These are phyloP conservation scores for Trichoderma lentiforme DNA, from an alignment of 2,329 filamentous ascomycete genomes.

Conservation along the genomic window DNA sequence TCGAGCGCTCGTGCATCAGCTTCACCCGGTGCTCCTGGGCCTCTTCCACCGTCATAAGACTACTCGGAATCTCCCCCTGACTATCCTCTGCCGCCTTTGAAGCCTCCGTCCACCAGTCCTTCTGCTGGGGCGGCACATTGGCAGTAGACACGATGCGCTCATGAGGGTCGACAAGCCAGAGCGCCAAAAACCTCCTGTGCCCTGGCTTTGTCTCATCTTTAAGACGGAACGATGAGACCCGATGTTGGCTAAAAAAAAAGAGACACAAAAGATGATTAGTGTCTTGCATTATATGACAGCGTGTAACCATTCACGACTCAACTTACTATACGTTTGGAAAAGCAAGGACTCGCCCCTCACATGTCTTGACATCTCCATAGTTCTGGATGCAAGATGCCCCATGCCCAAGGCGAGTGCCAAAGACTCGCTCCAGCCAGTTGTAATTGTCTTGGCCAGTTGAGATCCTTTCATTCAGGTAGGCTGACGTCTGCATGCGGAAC, in stretches of 20 bases:
- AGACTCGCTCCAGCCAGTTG: constrained; percentile 19
- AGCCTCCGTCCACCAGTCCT: constrained; percentile 28
- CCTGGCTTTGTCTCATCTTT: constrained; percentile 46
- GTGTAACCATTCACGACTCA: neutral
- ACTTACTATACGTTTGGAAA: constrained; percentile 28
- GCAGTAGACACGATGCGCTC: constrained; percentile 34
- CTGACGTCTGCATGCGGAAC: constrained; percentile 8
- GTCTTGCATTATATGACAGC: neutral
- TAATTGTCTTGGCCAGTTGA: neutral
- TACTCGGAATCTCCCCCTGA: neutral
- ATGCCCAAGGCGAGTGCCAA: constrained; percentile 16
- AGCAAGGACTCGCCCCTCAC: constrained; percentile 24
- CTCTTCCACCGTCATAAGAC: constrained; percentile 13
- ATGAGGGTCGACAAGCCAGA: constrained; percentile 53
- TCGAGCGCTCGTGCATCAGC: constrained; percentile 16
- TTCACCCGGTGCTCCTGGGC: constrained; percentile 12
- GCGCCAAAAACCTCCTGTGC: constrained; percentile 49
- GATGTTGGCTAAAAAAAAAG: neutral
- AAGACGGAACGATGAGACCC: constrained; percentile 41
- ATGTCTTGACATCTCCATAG: constrained; percentile 25
- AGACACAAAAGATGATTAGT: neutral
- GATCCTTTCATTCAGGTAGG: neutral
- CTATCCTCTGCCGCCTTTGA: neutral
- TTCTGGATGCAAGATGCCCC: constrained; percentile 20
- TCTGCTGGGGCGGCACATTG: constrained; percentile 35